These are phyloP conservation scores for Verbena officinalis DNA, from an alignment of 257 asterid species.

Conservation along the genomic window DNA sequence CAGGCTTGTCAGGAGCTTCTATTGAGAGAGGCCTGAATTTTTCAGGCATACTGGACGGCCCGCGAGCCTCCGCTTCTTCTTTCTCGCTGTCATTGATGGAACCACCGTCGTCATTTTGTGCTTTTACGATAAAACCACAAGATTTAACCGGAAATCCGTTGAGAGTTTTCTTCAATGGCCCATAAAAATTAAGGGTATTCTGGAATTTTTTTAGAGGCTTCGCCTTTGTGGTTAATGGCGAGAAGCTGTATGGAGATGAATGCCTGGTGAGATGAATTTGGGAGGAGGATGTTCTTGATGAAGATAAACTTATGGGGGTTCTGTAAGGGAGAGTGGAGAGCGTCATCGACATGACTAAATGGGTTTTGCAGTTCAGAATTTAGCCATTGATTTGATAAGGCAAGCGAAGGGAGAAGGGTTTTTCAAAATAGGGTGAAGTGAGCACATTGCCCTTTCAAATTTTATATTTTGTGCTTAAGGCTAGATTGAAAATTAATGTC, in stretches of 20 bases:
- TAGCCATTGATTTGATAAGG: conserved; percentile 28
- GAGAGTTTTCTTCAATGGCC: conserved; percentile 30
- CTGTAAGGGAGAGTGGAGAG: conserved; percentile 44
- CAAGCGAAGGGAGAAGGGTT: conserved; percentile 6
- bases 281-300: conserved; percentile 28
- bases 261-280: conserved; percentile 25
- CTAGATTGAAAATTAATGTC: no score
- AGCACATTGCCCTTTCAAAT: no score
- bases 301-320: conserved; percentile 31
- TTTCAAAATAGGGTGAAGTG: no score
- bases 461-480: no score
- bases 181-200: conserved; percentile 30
- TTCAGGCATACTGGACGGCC: conserved; percentile 83
- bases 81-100: conserved; percentile 27
- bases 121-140: conserved; percentile 41
- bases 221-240: conserved; percentile 24
- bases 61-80: conserved; percentile 60
- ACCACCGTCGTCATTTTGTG: conserved; percentile 44
- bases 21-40: conserved; percentile 76
- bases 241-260: conserved; percentile 25
- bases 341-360: conserved; percentile 46
- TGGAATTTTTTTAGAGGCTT: conserved; percentile 35
- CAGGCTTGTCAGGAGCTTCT: conserved; percentile 80
- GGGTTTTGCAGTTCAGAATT: conserved; percentile 29
- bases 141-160: conserved; percentile 35